Conservation (phyloP, 2,329 filamentous ascomycete genomes). For the Penicillium decumbens region DNA sequence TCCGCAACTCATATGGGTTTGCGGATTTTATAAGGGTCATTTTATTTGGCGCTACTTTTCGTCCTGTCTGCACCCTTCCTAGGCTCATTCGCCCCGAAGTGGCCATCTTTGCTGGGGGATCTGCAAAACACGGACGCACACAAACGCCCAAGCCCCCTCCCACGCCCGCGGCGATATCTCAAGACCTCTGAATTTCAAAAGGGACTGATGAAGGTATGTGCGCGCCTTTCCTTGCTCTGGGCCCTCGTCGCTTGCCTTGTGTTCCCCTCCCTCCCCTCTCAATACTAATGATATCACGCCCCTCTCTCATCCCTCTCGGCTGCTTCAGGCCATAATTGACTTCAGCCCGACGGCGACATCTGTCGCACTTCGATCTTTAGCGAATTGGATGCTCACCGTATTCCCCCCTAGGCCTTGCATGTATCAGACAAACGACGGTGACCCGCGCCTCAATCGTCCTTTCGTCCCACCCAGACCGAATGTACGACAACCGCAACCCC, state of each 20-base stretch:
- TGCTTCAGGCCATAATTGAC: constrained; percentile 5
- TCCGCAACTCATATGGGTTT: background rate
- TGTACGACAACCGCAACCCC: constrained; percentile 30
- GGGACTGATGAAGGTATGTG: constrained; percentile 29
- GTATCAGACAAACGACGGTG: constrained; percentile 27
- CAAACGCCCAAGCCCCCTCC: constrained; percentile 15
- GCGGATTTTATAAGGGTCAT: background rate
- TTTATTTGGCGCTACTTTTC: constrained; percentile 1
- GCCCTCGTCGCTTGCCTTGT: background rate
- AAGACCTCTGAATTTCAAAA: constrained; percentile 19
- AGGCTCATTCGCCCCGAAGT: constrained; percentile 8
- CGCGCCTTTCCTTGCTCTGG: constrained; percentile 5
- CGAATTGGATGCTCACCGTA: constrained; percentile 19
- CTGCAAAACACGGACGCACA: constrained; percentile 19
- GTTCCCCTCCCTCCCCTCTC: background rate
- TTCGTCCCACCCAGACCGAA: constrained; percentile 29
- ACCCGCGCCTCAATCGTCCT: constrained; percentile 21
- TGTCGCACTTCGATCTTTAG: constrained; percentile 14
- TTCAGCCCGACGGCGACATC: constrained; percentile 15
- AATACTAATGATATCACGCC: constrained; percentile 29
- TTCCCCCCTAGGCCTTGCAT: constrained; percentile 16
- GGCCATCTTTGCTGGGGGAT: constrained; percentile 11
- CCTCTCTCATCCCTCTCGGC: constrained; percentile 8
- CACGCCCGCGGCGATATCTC: constrained; percentile 5
- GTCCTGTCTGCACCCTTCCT: background rate